Percentiles rank a stretch among this genome's conserved stretches.
These are phyloP conservation scores for Kodamaea fukazawae DNA, from an alignment of 805 yeast species.

Conservation along the genomic window DNA sequence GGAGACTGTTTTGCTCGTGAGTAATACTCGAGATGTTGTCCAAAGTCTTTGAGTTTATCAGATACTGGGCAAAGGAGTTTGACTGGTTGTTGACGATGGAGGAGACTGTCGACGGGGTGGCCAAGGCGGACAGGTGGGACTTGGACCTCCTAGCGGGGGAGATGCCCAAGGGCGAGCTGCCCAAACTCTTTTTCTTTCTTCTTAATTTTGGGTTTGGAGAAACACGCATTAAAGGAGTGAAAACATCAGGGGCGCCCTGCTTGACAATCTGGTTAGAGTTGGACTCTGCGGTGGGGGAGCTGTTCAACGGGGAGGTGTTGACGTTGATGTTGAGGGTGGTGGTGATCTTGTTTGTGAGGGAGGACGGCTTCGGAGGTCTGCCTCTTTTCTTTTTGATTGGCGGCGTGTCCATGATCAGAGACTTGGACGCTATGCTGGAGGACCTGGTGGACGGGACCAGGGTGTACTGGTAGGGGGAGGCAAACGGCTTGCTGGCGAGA, in stretches of 20 bases:
- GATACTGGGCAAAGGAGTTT: slow-evolving; percentile 18
- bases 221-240: slow-evolving; percentile 44
- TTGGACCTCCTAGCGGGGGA: slow-evolving; percentile 2
- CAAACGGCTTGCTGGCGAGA: too few relatives aligned
- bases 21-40: slow-evolving; percentile 35
- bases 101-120: slow-evolving; percentile 12
- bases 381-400: slow-evolving; percentile 42
- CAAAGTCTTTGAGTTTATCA: slow-evolving; percentile 31
- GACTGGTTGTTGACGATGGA: slow-evolving; percentile 14
- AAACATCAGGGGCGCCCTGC: slow-evolving; percentile 42
- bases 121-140: slow-evolving; percentile 1
- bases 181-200: slow-evolving; percentile 11
- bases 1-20: slow-evolving; percentile 9
- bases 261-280: slow-evolving; percentile 37
- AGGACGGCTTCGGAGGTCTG: slow-evolving; percentile 45
- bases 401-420: slow-evolving; percentile 7
- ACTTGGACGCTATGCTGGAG: too few relatives aligned
- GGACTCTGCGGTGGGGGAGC: slow-evolving; percentile 39
- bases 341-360: slow-evolving; percentile 35
- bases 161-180: slow-evolving; percentile 9
- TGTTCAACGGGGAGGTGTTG: slow-evolving; percentile 35
- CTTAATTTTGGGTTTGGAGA: slow-evolving; percentile 22
- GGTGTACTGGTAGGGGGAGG: too few relatives aligned
- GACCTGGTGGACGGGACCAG: too few relatives aligned
- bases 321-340: slow-evolving; percentile 41